Evolutionary conservation across 768 basidiomycete species (phyloP).

Genomic region (Russula emetica): DNA sequence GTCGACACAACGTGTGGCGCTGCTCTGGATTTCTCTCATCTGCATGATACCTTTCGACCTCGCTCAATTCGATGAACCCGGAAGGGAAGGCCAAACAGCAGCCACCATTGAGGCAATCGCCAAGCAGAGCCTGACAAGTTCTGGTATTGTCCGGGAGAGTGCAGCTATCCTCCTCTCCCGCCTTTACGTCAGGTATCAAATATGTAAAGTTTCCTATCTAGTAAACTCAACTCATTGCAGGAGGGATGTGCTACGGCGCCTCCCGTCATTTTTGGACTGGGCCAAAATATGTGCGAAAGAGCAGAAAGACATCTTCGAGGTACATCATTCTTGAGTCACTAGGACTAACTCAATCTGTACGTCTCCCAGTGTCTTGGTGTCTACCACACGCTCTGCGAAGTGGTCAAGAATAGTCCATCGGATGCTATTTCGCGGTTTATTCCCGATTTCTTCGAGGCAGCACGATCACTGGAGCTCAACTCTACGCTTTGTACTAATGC

Average conservation of each 20-base stretch:
- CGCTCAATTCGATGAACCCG: slow-evolving; percentile 70
- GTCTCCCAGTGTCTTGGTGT: slow-evolving; percentile 56
- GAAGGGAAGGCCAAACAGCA: slow-evolving; percentile 51
- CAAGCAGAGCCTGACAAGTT: slow-evolving; percentile 52
- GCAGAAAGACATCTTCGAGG: slow-evolving; percentile 23
- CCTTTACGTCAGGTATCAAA: slow-evolving; percentile 66
- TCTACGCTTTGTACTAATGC: slow-evolving; percentile 51
- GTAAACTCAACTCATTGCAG: slow-evolving; percentile 36
- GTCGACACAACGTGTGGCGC: slow-evolving; percentile 75
- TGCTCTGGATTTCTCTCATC: slow-evolving; percentile 93
- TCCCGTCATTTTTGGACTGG: slow-evolving; percentile 22
- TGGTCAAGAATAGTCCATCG: slow-evolving; percentile 58
- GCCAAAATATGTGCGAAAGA: slow-evolving; percentile 4
- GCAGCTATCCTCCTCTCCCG: slow-evolving; percentile 78
- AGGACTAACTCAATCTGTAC: slow-evolving; percentile 6
- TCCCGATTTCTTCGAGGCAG: slow-evolving; percentile 44
- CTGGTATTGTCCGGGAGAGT: slow-evolving; percentile 82
- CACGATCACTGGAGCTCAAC: slow-evolving; percentile 41
- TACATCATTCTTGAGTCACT: slow-evolving; percentile 5
- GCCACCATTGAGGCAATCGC: slow-evolving; percentile 53
- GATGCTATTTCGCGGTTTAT: slow-evolving; percentile 47
- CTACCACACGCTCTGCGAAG: slow-evolving; percentile 65
- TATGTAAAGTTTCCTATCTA: slow-evolving; percentile 16
- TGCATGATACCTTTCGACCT: slow-evolving; percentile 93
- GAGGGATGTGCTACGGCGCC: slow-evolving; percentile 43